These are phyloP conservation scores for Pyrenophora seminiperda DNA, from an alignment of 2,329 filamentous ascomycete species.

Conservation along the genomic window DNA sequence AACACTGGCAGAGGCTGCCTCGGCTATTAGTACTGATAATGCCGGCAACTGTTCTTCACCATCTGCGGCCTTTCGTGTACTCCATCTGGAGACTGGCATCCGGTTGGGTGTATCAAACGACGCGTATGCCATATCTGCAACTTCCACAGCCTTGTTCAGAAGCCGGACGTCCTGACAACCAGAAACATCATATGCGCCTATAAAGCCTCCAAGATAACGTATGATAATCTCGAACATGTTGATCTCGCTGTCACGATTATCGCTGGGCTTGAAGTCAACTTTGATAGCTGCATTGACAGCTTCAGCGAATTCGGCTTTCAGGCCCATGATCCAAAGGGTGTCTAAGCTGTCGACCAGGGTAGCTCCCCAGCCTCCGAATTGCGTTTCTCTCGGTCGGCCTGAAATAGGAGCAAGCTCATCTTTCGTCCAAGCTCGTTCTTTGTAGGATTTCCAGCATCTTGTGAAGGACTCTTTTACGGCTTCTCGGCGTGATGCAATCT, in stretches of 20 bases:
- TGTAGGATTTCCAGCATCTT: constrained; percentile 57
- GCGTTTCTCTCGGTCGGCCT: constrained; percentile 43
- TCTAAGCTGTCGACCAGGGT: constrained; percentile 53
- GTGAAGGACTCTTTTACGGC: constrained; percentile 43
- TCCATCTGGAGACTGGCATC: constrained; percentile 69
- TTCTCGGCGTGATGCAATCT: constrained; percentile 4
- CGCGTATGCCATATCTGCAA: constrained; percentile 78
- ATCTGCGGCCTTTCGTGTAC: constrained; percentile 43
- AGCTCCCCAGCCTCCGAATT: constrained; percentile 55
- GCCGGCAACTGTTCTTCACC: constrained; percentile 47
- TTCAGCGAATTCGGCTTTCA: constrained; percentile 52
- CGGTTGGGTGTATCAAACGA: constrained; percentile 90
- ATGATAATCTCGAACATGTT: constrained; percentile 62
- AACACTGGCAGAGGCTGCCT: constrained; percentile 53
- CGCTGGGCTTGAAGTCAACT: constrained; percentile 50
- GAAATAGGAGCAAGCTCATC: constrained; percentile 54
- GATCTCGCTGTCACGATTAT: constrained; percentile 40
- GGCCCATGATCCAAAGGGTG: constrained; percentile 54
- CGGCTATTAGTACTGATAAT: constrained; percentile 49
- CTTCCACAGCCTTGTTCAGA: constrained; percentile 76
- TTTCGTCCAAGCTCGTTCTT: constrained; percentile 53
- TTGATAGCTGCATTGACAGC: constrained; percentile 50
- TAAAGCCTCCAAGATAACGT: constrained; percentile 82
- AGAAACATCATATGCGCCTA: constrained; percentile 86
- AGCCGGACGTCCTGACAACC: constrained; percentile 66